Base-by-base conservation (phyloP, 495 filamentous ascomycete genomes). In the Penicillium bovifimosum region DNA sequence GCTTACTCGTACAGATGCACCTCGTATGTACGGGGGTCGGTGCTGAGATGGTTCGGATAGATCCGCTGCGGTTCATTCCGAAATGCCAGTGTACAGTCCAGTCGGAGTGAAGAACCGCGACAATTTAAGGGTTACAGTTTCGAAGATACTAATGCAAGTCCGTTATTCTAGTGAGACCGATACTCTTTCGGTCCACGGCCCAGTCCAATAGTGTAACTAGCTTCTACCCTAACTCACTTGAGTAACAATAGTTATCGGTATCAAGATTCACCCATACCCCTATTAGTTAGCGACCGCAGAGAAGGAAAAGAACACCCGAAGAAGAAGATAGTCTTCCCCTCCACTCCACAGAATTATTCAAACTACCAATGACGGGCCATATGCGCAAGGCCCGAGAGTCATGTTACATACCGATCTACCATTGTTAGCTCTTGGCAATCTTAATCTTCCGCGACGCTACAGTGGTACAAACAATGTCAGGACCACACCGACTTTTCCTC, bases 381-480 rank as follows among this genome's bases (percentile, higher is more conserved):
- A 51, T 53, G 47, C 39, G 28, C 29, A 39, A 59, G 61, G 61
- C 53, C 53, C 55, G 50, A 49, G 54, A 47, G 50, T 42, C 27
- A 52, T 45, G 26, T 58, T 26, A 59, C 52, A 61, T 62, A 53
- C 47, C 31, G 59, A 64, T 64, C 59, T 54, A 43, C 59, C 35
- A 48, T 31, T 27, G 14, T 13, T 32, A 35, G 46, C 33, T 55
- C 58, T 51, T 54, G 26, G 47, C 41, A 56, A 59, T 56, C 45
- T 58, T 4, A 24, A 24, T 4, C 20, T 24, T n/a, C n/a, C n/a
- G n/a, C n/a, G 4, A 4, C 20, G 20, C 20, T 24, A 4, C 20
- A 24, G 20, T 4, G 20, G 20, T 24, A 24, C 20, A 24, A 24
- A 27, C 38, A 36, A 29, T 20, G 13, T 10, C 13, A 1, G 11